These are phyloP conservation scores for Calocybe cyanea DNA, from an alignment of 768 basidiomycete genomes.

Conservation along the genomic window DNA sequence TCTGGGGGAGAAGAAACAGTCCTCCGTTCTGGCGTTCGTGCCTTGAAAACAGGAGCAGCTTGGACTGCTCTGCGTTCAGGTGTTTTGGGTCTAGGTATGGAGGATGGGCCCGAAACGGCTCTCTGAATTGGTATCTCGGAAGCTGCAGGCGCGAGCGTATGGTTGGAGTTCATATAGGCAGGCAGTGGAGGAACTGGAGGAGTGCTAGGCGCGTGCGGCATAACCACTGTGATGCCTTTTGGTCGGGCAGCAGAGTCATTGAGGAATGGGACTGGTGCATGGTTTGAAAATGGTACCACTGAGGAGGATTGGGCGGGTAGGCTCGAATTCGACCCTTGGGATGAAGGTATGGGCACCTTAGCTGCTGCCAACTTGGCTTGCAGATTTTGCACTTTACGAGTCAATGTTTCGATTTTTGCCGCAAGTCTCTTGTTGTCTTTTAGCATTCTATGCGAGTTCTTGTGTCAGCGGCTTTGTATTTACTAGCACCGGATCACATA, in stretches of 20 bases:
- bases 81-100: constrained; percentile 45
- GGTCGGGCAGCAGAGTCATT: constrained; percentile 22
- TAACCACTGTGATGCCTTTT: constrained; percentile 16
- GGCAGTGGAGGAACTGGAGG: constrained; percentile 16
- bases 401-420: constrained; percentile 65
- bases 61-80: constrained; percentile 39
- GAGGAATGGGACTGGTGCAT: not conserved
- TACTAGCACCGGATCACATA: constrained; percentile 31
- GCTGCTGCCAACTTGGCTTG: constrained; percentile 62
- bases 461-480: constrained; percentile 6
- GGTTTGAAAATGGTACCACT: constrained; percentile 4
- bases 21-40: constrained; percentile 46
- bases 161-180: not conserved
- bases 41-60: constrained; percentile 42
- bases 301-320: constrained; percentile 13
- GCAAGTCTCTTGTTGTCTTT: constrained; percentile 79
- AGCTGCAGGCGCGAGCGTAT: constrained; percentile 10
- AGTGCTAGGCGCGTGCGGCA: constrained; percentile 11
- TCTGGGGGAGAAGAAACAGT: constrained; percentile 21
- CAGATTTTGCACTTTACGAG: constrained; percentile 67
- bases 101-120: constrained; percentile 42
- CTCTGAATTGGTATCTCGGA: constrained; percentile 25
- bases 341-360: constrained; percentile 34
- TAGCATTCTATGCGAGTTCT: constrained; percentile 47
- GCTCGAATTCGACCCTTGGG: constrained; percentile 7